Evolutionary conservation across 2,329 filamentous ascomycete species (phyloP), one percentile per base, ranked within the genome.

Genomic region (Celoporthe dispersa): DNA sequence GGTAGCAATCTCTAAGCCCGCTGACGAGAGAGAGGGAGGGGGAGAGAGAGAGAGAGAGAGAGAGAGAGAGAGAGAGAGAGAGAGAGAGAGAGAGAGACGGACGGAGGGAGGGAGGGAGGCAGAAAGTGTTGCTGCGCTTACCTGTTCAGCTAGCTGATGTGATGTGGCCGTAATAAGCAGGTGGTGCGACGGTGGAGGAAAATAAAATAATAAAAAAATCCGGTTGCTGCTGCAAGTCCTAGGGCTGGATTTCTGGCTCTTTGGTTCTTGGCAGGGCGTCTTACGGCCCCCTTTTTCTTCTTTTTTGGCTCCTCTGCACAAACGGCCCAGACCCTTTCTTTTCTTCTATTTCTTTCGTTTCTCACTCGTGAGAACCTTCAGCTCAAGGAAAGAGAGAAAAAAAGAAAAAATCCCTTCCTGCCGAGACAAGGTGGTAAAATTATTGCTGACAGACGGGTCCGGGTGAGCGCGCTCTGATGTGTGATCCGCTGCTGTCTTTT

Each of bases 101-200:
- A 7, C 3, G 9, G 19, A 48, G 19, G 9, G 19, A 48, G 7
- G 22, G 6, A 48, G 19, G 5, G 19, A 16, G 8, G 7, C 6
- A n/a, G 7, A 48, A 48, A 16, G 4, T 39, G 6, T 8, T 35
- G 53, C 62, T 69, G 68, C 68, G 41, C 60, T 68, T 68, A 64
- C 65, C 65, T 67, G 19, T 14, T 61, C 57, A 60, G 55, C 57
- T 63, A 35, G 41, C 37, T 67, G n/a, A 60, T 61, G 65, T 35
- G 55, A 61, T 51, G 55, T 67, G 57, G 22, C 59, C 59, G 59
- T 19, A 67, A 67, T 31, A 63, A 62, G 66, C 59, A 67, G 65
- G 55, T 67, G 25, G 53, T 39, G 33, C 9, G 22, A 37, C 2
- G 41, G 41, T 48, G 44, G 44, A 48, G 44, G 44, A n/a, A 48